Evolutionary conservation across 2,329 filamentous ascomycete genomes (phyloP).

Genomic region (Stemphylium lycopersici): DNA sequence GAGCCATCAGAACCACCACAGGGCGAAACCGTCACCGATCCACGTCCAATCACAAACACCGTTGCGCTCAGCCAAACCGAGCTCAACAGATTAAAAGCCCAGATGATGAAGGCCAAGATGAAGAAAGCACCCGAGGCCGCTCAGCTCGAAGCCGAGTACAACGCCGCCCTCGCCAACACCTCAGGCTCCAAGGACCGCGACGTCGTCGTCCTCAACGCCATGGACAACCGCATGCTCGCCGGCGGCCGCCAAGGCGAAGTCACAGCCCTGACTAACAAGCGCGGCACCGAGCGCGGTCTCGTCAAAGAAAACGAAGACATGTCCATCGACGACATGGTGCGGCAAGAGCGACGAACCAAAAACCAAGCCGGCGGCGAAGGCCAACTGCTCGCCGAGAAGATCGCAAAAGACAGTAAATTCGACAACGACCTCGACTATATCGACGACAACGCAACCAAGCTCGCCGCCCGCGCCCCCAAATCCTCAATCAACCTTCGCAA

Average conservation of each 20-base stretch:
- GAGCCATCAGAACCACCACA: conserved; percentile 53
- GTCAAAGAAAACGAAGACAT: conserved; percentile 95
- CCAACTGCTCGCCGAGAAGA: conserved; percentile 83
- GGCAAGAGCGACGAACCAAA: conserved; percentile 86
- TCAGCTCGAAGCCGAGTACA: conserved; percentile 83
- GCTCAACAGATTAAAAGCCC: conserved; percentile 87
- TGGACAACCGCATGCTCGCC: conserved; percentile 88
- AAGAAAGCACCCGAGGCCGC: conserved; percentile 76
- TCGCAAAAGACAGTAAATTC: conserved; percentile 91
- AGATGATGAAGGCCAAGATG: conserved; percentile 95
- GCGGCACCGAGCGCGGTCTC: conserved; percentile 81
- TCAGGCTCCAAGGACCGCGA: conserved; percentile 64
- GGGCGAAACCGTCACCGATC: conserved; percentile 64
- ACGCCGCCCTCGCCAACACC: conserved; percentile 71
- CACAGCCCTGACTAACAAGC: conserved; percentile 76
- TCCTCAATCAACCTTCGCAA: conserved; percentile 88
- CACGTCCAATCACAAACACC: conserved; percentile 54
- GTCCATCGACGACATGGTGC: conserved; percentile 95
- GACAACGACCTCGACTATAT: conserved; percentile 94
- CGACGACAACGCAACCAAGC: conserved; percentile 92
- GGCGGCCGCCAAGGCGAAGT: conserved; percentile 77
- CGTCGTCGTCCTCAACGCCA: conserved; percentile 80
- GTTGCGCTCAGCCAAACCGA: conserved; percentile 73
- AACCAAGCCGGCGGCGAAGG: conserved; percentile 80
- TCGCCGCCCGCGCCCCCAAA: conserved; percentile 86